These are phyloP conservation scores for Abrus pulchellus DNA, from an alignment of 306 rosid species.

Conservation along the genomic window DNA sequence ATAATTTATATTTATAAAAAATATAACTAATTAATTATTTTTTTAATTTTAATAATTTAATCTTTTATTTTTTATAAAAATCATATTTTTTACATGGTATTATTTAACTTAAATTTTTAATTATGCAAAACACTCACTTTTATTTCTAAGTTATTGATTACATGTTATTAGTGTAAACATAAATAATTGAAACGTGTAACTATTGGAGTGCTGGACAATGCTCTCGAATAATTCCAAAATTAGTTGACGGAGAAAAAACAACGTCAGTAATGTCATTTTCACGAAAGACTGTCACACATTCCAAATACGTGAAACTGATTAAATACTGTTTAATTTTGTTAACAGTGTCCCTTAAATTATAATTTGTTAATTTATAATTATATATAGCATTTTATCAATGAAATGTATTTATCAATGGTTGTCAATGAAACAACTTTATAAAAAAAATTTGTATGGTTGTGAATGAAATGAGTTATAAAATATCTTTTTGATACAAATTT, in stretches of 20 bases:
- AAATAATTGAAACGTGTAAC: neutral
- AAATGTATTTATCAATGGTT: neutral
- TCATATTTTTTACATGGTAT: no score
- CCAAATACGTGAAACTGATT: neutral
- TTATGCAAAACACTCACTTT: no score
- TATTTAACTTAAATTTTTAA: no score
- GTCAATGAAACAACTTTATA: no score
- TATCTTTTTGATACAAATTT: no score
- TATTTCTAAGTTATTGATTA: neutral
- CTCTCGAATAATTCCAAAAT: neutral
- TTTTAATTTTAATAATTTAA: no score
- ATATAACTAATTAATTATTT: no score
- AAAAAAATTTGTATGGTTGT: no score
- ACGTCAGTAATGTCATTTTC: neutral
- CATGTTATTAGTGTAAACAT: neutral
- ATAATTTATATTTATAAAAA: no score
- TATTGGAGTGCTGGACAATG: neutral
- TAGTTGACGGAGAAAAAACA: neutral
- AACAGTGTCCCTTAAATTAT: neutral
- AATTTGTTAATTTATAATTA: neutral
- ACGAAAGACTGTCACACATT: neutral
- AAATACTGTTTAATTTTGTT: neutral
- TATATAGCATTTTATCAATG: neutral
- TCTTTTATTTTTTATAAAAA: no score
- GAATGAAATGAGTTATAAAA: no score